Base-by-base conservation (phyloP, 352 stramenopile species). In the Pythium oligandrum region DNA sequence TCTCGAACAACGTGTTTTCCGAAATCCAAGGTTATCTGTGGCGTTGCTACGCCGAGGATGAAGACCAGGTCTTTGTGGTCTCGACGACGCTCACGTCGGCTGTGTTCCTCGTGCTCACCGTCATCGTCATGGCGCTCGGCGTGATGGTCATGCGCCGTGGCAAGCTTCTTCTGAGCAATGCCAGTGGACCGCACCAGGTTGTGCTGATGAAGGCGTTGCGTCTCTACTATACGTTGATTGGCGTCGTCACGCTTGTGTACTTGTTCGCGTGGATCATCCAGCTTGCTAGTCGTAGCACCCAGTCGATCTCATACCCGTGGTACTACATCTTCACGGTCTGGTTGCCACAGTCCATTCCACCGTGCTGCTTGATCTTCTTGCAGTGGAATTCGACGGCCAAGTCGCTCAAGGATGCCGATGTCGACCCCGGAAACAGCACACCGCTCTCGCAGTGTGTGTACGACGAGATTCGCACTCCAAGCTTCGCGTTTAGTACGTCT, bases 241-340 rank as follows among this genome's bases (percentile, higher is more conserved):
- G 79, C 8, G 73, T 95, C 40, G 85, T 95, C 34, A 95, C 85
- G 9, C 47, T 84, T 30, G 83, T 93, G 46, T 95, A 93, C 45
- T 59, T 95, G 31, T 58, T 95, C 2, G 91, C 85, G 7, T 95
- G 81, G 77, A 63, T 91, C 17, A 70, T 93, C 7, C 83, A 95
- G 57, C 78, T 95, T 54, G 71, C 86, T 57, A 89, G 78, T 17
- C 75, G 80, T 1, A 73, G 63, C 10, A 68, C 73, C 7, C 59
- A 57, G 3, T 75, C 73, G 2, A 84, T 95, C 11, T 75, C 81
- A 33, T 93, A 93, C 61, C 83, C 83, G n/a, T 91, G 80, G 83
- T 95, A 78, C 59, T 95, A 95, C 70, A 83, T 95, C 61, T 93
- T 90, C 55, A 91, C 81, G 2, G 83, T 95, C 3, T 95, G 84